phyloP scores from a whole-genome alignment of 2,329 filamentous ascomycete species.

The Aspergillus hiratsukae region DNA sequence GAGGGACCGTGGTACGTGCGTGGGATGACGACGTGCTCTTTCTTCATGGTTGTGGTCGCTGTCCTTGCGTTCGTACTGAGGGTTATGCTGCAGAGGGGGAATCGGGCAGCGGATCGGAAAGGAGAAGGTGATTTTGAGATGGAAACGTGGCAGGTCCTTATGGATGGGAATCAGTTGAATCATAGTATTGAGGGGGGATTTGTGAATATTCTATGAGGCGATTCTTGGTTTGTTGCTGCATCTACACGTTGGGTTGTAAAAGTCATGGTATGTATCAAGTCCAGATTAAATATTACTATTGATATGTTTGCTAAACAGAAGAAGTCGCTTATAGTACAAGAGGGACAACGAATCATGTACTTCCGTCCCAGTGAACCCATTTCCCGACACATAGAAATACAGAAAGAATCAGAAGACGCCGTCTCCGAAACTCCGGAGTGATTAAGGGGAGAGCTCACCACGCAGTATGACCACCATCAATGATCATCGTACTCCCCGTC shows the following conservation, averaged over 20 bases:
- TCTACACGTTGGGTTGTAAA: not conserved
- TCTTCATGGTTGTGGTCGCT: constrained; percentile 60
- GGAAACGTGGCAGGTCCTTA: constrained; percentile 27
- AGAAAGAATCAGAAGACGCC: not conserved
- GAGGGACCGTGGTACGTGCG: constrained; percentile 59
- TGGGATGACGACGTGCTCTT: constrained; percentile 61
- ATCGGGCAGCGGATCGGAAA: constrained; percentile 26
- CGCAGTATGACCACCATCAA: constrained; percentile 65
- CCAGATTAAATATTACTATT: not conserved
- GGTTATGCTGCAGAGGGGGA: constrained; percentile 50
- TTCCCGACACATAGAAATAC: not conserved
- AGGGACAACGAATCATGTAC: not conserved
- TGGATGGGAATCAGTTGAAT: constrained; percentile 19
- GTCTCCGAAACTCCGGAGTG: not conserved
- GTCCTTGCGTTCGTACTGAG: constrained; percentile 53
- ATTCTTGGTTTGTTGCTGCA: not conserved
- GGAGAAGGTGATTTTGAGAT: constrained; percentile 10
- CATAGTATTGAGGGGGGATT: constrained; percentile 15
- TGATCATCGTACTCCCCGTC: constrained; percentile 64
- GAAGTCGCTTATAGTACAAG: not conserved
- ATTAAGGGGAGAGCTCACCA: constrained; percentile 33
- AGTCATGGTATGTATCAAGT: not conserved
- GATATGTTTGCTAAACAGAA: not conserved
- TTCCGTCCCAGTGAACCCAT: not conserved
- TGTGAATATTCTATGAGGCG: not conserved